Conservation (phyloP, 306 rosid species). For the Luffa aegyptiaca region DNA sequence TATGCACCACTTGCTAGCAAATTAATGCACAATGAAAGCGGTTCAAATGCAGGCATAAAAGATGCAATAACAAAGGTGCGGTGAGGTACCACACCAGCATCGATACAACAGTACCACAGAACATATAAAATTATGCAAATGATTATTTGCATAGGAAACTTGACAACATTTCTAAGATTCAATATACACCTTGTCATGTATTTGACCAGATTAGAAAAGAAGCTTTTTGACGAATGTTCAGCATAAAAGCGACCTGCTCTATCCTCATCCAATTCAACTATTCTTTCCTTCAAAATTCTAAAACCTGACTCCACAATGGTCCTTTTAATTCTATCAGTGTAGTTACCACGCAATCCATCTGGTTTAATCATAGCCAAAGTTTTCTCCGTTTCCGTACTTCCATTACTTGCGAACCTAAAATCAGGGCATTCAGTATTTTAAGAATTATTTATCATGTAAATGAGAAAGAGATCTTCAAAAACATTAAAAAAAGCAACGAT, state of each 20-base stretch:
- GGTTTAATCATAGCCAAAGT: constrained; percentile 81
- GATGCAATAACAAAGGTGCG: constrained; percentile 2
- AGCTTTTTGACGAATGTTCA: constrained; percentile 61
- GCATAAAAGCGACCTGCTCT: constrained; percentile 48
- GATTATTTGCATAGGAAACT: background rate
- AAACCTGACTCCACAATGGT: constrained; percentile 49
- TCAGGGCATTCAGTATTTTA: background rate
- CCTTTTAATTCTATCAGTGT: constrained; percentile 44
- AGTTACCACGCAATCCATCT: constrained; percentile 64
- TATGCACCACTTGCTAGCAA: background rate
- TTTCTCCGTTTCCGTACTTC: constrained; percentile 25
- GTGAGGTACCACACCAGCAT: background rate
- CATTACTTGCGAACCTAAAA: constrained; percentile 35
- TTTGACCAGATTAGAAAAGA: constrained; percentile 49
- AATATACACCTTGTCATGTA: constrained; percentile 73
- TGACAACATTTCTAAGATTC: background rate
- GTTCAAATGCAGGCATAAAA: background rate
- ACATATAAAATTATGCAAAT: background rate
- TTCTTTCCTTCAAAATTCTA: constrained; percentile 36
- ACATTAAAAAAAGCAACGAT: background rate
- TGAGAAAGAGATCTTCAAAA: background rate
- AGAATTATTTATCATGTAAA: background rate
- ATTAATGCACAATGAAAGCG: background rate
- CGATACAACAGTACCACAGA: background rate
- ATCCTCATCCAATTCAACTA: constrained; percentile 49